These are phyloP conservation scores for Rhynchospora pubera DNA, from an alignment of 176 grass and related monocot species.

Conservation along the genomic window DNA sequence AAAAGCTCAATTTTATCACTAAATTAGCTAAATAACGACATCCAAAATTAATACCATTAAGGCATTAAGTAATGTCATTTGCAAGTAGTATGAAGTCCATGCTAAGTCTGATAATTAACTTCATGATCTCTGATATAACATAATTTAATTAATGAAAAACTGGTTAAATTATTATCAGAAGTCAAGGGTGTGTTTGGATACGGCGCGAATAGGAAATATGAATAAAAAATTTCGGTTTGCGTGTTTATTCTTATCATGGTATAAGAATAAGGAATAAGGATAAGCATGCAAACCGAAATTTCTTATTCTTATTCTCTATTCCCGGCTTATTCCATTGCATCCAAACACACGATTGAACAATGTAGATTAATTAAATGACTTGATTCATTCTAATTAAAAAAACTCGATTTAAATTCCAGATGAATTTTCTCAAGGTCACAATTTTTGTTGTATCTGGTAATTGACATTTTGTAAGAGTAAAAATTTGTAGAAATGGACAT, in stretches of 20 bases:
- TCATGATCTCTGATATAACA: background rate
- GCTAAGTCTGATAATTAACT: background rate
- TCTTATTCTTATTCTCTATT: no score
- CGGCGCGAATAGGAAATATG: no score
- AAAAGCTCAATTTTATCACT: no score
- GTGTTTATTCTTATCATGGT: no score
- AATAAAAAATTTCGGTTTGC: no score
- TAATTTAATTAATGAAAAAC: background rate
- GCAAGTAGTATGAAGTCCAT: background rate
- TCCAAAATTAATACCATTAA: background rate
- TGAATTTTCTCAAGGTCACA: background rate
- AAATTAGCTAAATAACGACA: no score
- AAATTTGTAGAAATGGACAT: background rate
- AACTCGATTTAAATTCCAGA: background rate
- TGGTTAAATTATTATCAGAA: no score
- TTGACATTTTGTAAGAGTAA: background rate
- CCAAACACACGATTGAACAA: background rate
- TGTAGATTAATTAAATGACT: background rate
- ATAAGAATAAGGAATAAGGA: no score
- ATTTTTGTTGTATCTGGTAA: background rate
- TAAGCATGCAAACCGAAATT: no score
- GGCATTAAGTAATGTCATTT: background rate
- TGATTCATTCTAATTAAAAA: background rate
- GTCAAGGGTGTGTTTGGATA: no score
- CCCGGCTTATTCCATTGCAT: no score